A percentile compares a stretch with the other conserved stretches of the same genome.
Conservation (phyloP, 305 asterid genomes). For the Solanum hybrid region DNA sequence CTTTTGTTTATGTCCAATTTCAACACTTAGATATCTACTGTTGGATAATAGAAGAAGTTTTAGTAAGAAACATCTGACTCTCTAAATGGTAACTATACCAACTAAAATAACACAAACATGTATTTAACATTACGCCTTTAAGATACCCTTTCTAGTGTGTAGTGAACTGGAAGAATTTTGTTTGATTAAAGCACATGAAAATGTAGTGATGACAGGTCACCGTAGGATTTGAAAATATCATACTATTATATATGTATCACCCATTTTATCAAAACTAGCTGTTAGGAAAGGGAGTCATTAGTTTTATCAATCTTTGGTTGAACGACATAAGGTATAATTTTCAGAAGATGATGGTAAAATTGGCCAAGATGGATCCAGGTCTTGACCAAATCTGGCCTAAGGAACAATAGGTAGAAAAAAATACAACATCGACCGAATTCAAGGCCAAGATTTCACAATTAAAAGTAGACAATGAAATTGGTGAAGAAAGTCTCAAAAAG, state of each 20-base stretch:
- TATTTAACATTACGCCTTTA: not conserved
- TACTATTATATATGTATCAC: not conserved
- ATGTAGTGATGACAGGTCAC: not conserved
- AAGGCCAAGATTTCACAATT: conserved; percentile 1
- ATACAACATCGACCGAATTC: not conserved
- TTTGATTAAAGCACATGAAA: not conserved
- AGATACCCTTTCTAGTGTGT: not conserved
- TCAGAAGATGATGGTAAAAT: not conserved
- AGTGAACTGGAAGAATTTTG: not conserved
- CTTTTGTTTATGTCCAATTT: not conserved
- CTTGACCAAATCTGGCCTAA: not conserved
- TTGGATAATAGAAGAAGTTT: not conserved
- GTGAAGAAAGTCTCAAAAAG: not conserved
- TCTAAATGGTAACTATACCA: not conserved
- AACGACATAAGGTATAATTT: not conserved
- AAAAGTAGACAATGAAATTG: not conserved
- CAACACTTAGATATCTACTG: not conserved
- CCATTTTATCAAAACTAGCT: not conserved
- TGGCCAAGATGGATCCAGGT: not conserved
- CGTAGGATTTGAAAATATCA: not conserved
- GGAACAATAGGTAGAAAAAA: not conserved
- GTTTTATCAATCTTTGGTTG: not conserved
- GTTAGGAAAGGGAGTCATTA: not conserved
- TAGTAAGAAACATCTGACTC: not conserved
- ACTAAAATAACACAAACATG: not conserved